A percentile compares a stretch with the other conserved stretches of the same genome.
Evolutionary conservation across 345 rosid species (phyloP).

Genomic region (Acer negundo): DNA sequence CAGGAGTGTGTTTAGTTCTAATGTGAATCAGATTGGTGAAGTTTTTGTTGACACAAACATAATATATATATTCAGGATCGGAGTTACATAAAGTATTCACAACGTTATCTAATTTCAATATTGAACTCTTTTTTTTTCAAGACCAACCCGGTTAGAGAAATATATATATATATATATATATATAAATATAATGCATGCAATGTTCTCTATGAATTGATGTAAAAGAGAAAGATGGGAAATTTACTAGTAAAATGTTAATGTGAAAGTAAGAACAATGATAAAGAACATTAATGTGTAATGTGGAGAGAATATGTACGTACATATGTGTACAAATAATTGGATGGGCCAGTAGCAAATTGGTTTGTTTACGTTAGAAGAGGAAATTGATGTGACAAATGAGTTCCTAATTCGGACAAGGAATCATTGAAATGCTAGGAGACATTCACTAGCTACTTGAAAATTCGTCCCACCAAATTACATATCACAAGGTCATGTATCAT

Average conservation of each 20-base stretch:
- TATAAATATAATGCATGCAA: neutral
- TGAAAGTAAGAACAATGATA: neutral
- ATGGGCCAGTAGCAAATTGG: neutral
- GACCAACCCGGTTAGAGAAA: no score
- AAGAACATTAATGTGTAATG: neutral
- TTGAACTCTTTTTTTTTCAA: no score
- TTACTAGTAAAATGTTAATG: neutral
- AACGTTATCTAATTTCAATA: no score
- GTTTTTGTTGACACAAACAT: neutral
- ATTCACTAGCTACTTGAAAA: slow-evolving; percentile 16
- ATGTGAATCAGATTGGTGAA: neutral
- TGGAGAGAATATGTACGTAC: neutral
- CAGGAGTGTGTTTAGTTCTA: neutral
- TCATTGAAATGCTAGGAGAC: slow-evolving; percentile 28
- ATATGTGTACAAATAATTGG: neutral
- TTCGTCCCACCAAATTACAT: neutral
- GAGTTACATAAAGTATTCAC: no score
- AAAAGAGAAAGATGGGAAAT: neutral
- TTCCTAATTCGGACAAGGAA: slow-evolving; percentile 29
- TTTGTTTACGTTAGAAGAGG: slow-evolving; percentile 12
- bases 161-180: no score
- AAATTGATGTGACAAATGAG: slow-evolving; percentile 29
- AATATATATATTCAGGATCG: neutral
- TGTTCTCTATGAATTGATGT: neutral
- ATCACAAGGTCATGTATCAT: neutral